Base-by-base conservation (phyloP, 192 early-diverging fungal genomes). In the Cladochytrium replicatum region DNA sequence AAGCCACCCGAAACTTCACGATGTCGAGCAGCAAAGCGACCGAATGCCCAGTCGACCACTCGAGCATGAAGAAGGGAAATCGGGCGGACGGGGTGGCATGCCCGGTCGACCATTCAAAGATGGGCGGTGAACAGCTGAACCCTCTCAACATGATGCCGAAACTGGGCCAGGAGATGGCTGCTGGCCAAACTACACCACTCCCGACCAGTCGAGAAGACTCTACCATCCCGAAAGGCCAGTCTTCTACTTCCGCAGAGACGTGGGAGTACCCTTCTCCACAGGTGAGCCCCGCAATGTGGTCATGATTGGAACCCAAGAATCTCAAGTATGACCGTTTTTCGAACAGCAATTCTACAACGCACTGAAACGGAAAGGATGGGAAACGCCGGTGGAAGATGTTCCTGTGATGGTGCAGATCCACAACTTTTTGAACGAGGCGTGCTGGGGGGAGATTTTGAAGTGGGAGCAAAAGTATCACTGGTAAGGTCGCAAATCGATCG, bases 391-490 rank as follows among this genome's bases (percentile, higher is more conserved):
- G 24, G 77, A 81, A 32, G 76, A 83, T 29, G 73, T 92, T 31
- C 84, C 87, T 41, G 80, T 81, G 1, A 94, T 98, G 86, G 94
- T 98, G 0, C 84, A 91, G 54, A 98, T 98, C 59, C 94, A 98
- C 66, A 98, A 98, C 58, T 92, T 90, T 51, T 72, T 98, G 55
- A 98, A 98, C 59, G 94, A 98, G 57, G 85, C 82, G 45, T 87
- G 87, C 29, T 97, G 93, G 93, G 67, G 81, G 30, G 90, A 98
- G 64, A 86, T 98, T 28, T 61, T 89, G 41, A 86, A 88, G 61
- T 98, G 94, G 94, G 94, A 98, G 64, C 46, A 51, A 13, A 50
- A 48, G 45, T 61, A 50, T 49, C 61, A 64, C 41, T 64, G 61
- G 9, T 48, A 15, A n/a, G n/a, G n/a, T n/a, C n/a, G n/a, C n/a